A percentile compares a stretch with the other conserved stretches of the same genome.
phyloP scores from a whole-genome alignment of 192 early-diverging fungal genomes.

The Coemansia sp. region DNA sequence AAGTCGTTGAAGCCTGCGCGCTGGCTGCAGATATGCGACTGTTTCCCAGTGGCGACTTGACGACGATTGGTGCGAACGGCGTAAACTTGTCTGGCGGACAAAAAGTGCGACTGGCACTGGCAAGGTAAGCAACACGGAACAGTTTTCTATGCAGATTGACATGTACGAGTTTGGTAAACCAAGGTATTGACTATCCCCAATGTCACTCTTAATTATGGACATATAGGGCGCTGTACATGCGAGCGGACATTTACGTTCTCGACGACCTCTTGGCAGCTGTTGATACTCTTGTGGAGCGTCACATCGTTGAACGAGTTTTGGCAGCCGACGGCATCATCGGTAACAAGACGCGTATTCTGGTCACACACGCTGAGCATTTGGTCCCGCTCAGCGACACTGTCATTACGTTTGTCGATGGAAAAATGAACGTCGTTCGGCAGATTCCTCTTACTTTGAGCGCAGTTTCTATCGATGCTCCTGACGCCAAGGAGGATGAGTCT shows the following conservation, averaged over 20 bases:
- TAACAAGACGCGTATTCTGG: conserved; percentile 56
- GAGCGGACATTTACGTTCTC: conserved; percentile 66
- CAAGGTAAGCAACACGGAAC: conserved; percentile 33
- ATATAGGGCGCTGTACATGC: conserved; percentile 62
- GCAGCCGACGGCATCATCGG: conserved; percentile 29
- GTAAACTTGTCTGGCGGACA: conserved; percentile 67
- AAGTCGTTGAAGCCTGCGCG: conserved; percentile 35
- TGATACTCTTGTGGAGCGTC: conserved; percentile 64
- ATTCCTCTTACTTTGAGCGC: background rate
- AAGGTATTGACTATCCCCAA: background rate
- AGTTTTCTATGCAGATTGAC: background rate
- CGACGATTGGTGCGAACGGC: conserved; percentile 61
- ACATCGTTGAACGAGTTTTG: conserved; percentile 58
- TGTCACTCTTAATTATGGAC: background rate
- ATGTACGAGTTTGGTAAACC: background rate
- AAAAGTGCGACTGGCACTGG: conserved; percentile 64
- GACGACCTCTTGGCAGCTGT: conserved; percentile 75
- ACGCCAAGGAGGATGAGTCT: background rate
- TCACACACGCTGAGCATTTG: conserved; percentile 59
- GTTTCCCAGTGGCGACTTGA: conserved; percentile 42
- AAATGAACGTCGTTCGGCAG: conserved; percentile 16
- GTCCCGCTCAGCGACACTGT: conserved; percentile 28
- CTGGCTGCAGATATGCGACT: conserved; percentile 28
- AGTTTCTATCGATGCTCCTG: too few relatives aligned
- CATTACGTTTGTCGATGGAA: conserved; percentile 20